Conservation (phyloP, 2,329 filamentous ascomycete genomes). For the Calonectria leucothoes region DNA sequence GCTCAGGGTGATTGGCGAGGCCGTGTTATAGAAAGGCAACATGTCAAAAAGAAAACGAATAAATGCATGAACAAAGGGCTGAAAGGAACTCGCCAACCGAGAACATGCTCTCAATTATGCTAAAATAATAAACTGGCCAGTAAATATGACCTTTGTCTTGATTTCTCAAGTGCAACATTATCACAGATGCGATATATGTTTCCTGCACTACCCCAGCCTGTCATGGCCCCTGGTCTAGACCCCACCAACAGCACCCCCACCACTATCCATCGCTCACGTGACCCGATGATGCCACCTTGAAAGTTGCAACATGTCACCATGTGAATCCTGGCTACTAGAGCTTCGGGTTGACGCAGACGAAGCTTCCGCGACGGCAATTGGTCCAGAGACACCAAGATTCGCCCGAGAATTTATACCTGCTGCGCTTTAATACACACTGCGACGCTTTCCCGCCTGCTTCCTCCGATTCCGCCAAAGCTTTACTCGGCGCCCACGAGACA, state of each 20-base stretch:
- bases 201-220: not conserved
- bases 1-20: not conserved
- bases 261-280: constrained; percentile 8
- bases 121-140: not conserved
- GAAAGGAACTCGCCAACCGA: not conserved
- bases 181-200: not conserved
- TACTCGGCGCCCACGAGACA: not conserved
- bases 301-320: constrained; percentile 12
- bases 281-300: constrained; percentile 21
- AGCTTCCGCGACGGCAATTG: constrained; percentile 5
- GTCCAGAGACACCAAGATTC: not conserved
- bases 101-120: not conserved
- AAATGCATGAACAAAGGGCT: too few species aligned
- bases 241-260: not conserved
- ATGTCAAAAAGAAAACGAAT: too few species aligned
- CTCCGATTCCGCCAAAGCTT: not conserved
- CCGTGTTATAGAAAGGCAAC: not conserved
- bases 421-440: not conserved
- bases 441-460: not conserved
- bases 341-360: not conserved
- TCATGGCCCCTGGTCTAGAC: not conserved
- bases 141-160: not conserved
- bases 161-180: not conserved
- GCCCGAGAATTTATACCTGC: not conserved
- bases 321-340: not conserved